Base-by-base conservation (phyloP, 2,329 filamentous ascomycete genomes). In the Rutstroemia sp. region DNA sequence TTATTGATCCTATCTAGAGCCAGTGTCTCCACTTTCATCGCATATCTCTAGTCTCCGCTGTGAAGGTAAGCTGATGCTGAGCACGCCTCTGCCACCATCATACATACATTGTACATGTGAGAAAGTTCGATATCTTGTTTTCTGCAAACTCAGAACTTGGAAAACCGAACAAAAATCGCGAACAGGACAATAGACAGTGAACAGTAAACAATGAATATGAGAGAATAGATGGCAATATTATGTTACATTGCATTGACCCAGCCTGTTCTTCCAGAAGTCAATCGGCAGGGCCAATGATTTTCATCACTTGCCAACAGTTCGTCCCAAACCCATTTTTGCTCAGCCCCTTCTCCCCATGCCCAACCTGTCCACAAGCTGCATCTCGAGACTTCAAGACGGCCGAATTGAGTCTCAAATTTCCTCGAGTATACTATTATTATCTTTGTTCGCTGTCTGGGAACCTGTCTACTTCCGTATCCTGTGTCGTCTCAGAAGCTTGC, bases 191-290 rank as follows among this genome's bases (percentile, higher is more conserved):
- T 34, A 3, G 12, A 34, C 10, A 34, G 9, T 34, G 30, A 34
- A 34, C 30, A 34, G 30, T 14, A 34, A 12, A 34, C 30, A 34
- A 34, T 34, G 12, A 54, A 48, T 48, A 42, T 21, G 30, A 49
- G 21, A n/a, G 3, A 30, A 48, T 27, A n/a, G 42, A 38, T 21
- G 27, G 19, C 16, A 54, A 23, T 49, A 30, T 27, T 3, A 55
- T 50, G 53, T 55, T 55, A 55, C 53, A 55, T 50, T n/a, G 53
- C 53, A 55, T 51, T 47, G n/a, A 25, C 53, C 53, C 46, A 55
- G 46, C 53, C 46, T 25, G 37, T 23, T n/a, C 25, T 49, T 44
- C 37, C 46, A 49, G 30, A 39, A 44, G 23, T 30, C 34, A 34
- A 55, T 7, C 37, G n/a, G 45, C 25, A 47, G 37, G 14, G 39